Evolutionary conservation across 768 basidiomycete species (phyloP), one percentile per base, ranked within the genome.

Genomic region (Mycena albidolilacea): DNA sequence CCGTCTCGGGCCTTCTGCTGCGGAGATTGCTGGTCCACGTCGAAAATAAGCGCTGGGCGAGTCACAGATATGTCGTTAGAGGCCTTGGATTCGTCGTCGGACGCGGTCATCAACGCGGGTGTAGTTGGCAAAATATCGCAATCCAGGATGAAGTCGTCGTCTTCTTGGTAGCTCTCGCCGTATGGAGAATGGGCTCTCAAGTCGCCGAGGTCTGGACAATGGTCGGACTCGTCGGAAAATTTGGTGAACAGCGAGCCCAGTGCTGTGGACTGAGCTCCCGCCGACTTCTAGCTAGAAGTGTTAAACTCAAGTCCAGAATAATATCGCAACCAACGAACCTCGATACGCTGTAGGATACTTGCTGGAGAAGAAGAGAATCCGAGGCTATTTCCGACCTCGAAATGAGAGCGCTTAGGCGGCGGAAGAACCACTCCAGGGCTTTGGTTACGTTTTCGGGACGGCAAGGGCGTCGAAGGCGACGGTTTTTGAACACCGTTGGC

Each of bases 141-240:
- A 62, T 85, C 83, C 41, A 85, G 71, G 44, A 80, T 75, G 66
- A 84, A 84, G 38, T 79, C 77, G 30, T 81, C 80, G 11, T 80
- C 77, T 23, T 64, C 64, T 38, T 48, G 55, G 55, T 59, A 67
- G 48, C 43, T 50, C 54, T 58, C 50, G 21, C 52, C 50, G 35
- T 5, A 67, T 44, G 73, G 65, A 12, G n/a, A 71, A 21, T 14
- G 50, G 61, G 12, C 19, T 30, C 48, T 77, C 30, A 71, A 64
- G 64, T 64, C 67, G 50, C 62, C 50, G 30, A 44, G 43, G 35
- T 11, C 35, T 10, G 17, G 10, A 39, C 11, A 48, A n/a, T 59
- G 63, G n/a, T 73, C 67, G 43, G 44, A 59, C 9, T 46, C 63
- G 30, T 73, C 67, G 35, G 67, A 69, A 43, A 59, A 30, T 7